These are phyloP conservation scores for Achaetomiella virescens DNA, from an alignment of 495 filamentous ascomycete genomes.

Conservation along the genomic window DNA sequence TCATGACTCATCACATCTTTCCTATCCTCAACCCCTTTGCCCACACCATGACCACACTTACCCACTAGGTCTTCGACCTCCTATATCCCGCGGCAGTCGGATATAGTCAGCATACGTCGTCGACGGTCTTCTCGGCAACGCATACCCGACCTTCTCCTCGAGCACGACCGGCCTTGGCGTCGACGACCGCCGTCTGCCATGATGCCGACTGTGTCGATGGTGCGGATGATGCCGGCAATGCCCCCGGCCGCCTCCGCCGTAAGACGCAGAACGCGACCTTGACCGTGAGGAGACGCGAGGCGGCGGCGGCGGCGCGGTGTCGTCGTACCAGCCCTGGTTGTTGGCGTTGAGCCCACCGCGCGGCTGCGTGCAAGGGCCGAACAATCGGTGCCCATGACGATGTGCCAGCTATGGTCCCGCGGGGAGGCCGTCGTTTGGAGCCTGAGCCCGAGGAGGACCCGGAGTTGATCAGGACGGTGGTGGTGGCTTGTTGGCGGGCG, in stretches of 20 bases:
- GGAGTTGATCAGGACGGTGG: slow-evolving; percentile 11
- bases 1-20: no score
- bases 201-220: background rate
- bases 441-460: background rate
- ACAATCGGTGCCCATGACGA: slow-evolving; percentile 26
- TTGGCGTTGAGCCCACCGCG: slow-evolving; percentile 11
- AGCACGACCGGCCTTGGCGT: slow-evolving; percentile 16
- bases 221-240: slow-evolving; percentile 16
- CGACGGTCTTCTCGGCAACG: slow-evolving; percentile 6
- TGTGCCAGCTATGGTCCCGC: slow-evolving; percentile 26
- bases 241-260: background rate
- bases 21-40: no score
- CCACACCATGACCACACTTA: no score
- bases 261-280: slow-evolving; percentile 9
- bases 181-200: slow-evolving; percentile 5
- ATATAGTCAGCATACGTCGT: slow-evolving; percentile 15
- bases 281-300: background rate
- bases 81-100: no score
- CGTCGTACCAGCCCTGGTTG: slow-evolving; percentile 27
- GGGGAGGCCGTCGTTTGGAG: slow-evolving; percentile 6
- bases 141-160: slow-evolving; percentile 11
- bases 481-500: slow-evolving; percentile 15
- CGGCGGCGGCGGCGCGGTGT: slow-evolving; percentile 1
- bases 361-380: slow-evolving; percentile 10
- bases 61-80: no score